Evolutionary conservation across 2,329 filamentous ascomycete species (phyloP).

Genomic region (Coniella vitis): DNA sequence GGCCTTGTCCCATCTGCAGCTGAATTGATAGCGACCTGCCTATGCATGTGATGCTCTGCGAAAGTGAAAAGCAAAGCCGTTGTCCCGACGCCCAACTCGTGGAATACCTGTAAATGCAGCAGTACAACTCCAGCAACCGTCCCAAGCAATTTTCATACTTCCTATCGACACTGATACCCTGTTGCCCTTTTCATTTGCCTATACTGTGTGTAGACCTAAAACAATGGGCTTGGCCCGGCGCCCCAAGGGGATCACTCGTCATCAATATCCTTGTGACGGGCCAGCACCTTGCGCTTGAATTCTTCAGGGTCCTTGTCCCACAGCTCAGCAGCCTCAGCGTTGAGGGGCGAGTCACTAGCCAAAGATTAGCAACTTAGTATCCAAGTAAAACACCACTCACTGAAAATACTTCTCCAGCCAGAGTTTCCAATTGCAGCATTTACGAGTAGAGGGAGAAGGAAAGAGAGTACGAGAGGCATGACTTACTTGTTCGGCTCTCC

Average conservation of each 20-base stretch:
- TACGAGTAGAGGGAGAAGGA: no score
- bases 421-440: no score
- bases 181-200: no score
- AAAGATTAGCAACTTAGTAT: constrained; percentile 7
- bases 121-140: background rate
- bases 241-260: constrained; percentile 41
- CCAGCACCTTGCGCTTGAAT: constrained; percentile 72
- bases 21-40: constrained; percentile 1
- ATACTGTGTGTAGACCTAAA: background rate
- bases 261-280: constrained; percentile 56
- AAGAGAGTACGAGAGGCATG: no score
- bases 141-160: background rate
- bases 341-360: constrained; percentile 78
- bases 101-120: constrained; percentile 13
- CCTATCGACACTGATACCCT: no score
- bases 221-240: background rate
- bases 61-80: constrained; percentile 17
- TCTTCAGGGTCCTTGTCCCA: constrained; percentile 86
- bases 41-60: constrained; percentile 30
- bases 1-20: constrained; percentile 27
- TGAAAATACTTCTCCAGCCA: no score
- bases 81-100: constrained; percentile 27
- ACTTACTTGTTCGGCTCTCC: constrained; percentile 97
- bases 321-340: constrained; percentile 90
- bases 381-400: no score